Percentiles rank a stretch among this genome's conserved stretches.
Evolutionary conservation across 1,284 basidiomycete species (phyloP).

Genomic region (Termitomyces sp.): DNA sequence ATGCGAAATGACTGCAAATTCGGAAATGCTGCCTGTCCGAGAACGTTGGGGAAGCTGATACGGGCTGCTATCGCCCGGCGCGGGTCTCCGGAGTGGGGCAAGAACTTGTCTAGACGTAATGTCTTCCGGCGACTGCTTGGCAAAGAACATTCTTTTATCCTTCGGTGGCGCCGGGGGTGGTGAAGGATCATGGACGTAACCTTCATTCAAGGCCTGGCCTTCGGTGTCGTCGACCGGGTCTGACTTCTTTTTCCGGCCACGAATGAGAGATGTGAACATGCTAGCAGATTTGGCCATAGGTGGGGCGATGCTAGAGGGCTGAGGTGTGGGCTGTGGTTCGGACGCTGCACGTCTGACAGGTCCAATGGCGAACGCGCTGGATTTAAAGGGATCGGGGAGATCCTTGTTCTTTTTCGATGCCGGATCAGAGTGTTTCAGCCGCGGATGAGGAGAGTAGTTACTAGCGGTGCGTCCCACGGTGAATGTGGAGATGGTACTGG

Average conservation of each 20-base stretch:
- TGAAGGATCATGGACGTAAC: background rate
- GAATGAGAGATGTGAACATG: conserved; percentile 33
- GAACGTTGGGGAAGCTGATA: conserved; percentile 16
- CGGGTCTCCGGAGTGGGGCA: conserved; percentile 14
- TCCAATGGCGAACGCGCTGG: conserved; percentile 12
- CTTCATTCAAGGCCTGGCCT: conserved; percentile 10
- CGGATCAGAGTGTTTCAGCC: conserved; percentile 5
- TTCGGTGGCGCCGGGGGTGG: conserved; percentile 37
- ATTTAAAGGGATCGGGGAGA: conserved; percentile 9
- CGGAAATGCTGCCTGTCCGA: conserved; percentile 28
- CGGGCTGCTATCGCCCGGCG: conserved; percentile 2
- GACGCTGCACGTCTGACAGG: conserved; percentile 29
- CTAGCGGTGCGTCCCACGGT: conserved; percentile 19
- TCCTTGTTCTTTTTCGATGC: conserved; percentile 12
- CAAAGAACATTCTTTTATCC: conserved; percentile 24
- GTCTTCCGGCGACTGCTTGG: conserved; percentile 1
- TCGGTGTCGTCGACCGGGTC: conserved; percentile 21
- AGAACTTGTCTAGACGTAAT: conserved; percentile 8
- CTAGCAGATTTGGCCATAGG: conserved; percentile 24
- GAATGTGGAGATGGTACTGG: conserved; percentile 20
- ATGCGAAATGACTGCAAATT: conserved; percentile 35
- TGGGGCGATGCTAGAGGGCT: conserved; percentile 9
- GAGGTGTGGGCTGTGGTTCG: conserved; percentile 23
- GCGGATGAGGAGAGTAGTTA: conserved; percentile 1
- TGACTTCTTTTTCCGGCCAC: conserved; percentile 30